Evolutionary conservation across 208 protist species (phyloP), one percentile per base, ranked within the genome.

Genomic region (Acanthamoeba healyi): DNA sequence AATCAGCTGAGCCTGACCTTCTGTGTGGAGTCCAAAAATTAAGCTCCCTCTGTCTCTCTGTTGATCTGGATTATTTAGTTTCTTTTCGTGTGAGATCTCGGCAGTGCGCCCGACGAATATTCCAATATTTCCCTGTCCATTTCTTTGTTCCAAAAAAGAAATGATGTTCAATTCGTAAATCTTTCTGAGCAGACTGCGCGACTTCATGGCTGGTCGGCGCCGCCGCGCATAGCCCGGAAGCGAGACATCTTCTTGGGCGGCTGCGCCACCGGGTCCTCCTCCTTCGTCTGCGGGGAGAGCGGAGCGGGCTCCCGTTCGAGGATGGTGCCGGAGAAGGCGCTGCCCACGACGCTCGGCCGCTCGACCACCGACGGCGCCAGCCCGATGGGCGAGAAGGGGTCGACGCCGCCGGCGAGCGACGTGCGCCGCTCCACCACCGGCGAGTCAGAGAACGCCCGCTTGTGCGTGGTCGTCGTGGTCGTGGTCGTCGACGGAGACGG

Each of bases 211-310:
- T 74, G 7, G 14, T 34, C 26, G 6, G 29, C 29, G 29, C 36
- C 65, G 26, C 65, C 38, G n/a, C 36, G 65, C 32, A 74, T 74
- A 17, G 65, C 65, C 10, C 65, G 65, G 17, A 74, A 74, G 36
- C 65, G 65, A 3, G 65, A 74, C 65, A 74, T 74, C 65, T 74
- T 74, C 65, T 74, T 74, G 65, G 65, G 65, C 65, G 65, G 65
- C 65, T 29, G 65, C 65, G 22, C 29, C 14, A 26, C 54, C 15
- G 65, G 38, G 14, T 74, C 65, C 36, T 74, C 65, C 65, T 74
- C 65, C n/a, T 3, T 74, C 36, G 29, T 19, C 65, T 74, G 65
- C 22, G 58, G 29, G 9, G 58, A 24, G 15, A 67, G 58, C 29
- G 58, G 5, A 19, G 26, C n/a, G 9, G 65, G 65, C 26, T 74